A percentile compares a stretch with the other conserved stretches of the same genome.
Conservation (phyloP, 2,329 filamentous ascomycete genomes). For the Zymoseptoria pseudotritici region DNA sequence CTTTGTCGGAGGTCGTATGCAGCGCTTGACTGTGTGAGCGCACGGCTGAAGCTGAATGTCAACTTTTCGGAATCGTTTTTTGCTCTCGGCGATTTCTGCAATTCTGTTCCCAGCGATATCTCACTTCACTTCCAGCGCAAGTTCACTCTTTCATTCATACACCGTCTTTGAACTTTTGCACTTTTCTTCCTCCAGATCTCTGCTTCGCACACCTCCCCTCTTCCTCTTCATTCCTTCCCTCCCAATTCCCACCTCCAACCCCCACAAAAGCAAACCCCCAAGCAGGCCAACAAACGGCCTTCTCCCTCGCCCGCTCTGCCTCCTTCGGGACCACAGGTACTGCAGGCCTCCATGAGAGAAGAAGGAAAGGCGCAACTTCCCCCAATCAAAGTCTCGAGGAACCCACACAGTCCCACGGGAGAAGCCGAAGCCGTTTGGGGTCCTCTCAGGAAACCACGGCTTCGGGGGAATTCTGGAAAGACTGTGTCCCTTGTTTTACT, state of each 20-base stretch:
- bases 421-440: conserved; percentile 22
- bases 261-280: not conserved
- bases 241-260: not conserved
- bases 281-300: conserved; percentile 24
- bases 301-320: conserved; percentile 20
- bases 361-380: conserved; percentile 26
- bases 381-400: not conserved
- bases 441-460: conserved; percentile 33
- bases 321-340: conserved; percentile 6
- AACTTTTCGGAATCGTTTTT: not conserved
- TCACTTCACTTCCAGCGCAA: not conserved
- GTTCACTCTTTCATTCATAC: not conserved
- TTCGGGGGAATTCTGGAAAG: conserved; percentile 17
- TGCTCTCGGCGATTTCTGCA: not conserved
- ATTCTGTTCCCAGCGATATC: not conserved
- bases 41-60: not conserved
- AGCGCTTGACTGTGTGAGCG: not conserved
- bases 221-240: not conserved
- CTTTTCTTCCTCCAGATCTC: not conserved
- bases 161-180: no score
- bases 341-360: conserved; percentile 19
- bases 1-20: not conserved
- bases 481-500: not conserved
- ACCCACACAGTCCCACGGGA: not conserved
- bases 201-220: not conserved